Conservation (phyloP, 306 rosid genomes). For the Mimosa pudica region DNA sequence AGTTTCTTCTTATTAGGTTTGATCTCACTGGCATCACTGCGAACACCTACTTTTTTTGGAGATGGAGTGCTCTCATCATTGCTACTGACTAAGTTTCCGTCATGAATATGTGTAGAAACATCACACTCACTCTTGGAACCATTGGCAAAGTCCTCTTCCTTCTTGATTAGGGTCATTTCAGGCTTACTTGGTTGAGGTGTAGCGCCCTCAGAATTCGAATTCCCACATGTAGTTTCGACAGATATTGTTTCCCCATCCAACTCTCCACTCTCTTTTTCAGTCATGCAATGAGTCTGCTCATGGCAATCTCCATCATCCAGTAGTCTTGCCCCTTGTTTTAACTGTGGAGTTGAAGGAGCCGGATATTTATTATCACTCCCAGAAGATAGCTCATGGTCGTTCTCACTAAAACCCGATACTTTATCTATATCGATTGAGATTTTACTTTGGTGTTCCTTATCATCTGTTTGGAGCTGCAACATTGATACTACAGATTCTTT, state of each 20-base stretch:
- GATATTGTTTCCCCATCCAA: slow-evolving; percentile 75
- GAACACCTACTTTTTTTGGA: slow-evolving; percentile 46
- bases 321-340: slow-evolving; percentile 72
- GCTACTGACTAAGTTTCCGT: slow-evolving; percentile 37
- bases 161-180: slow-evolving; percentile 44
- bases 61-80: slow-evolving; percentile 37
- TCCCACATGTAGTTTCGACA: slow-evolving; percentile 68
- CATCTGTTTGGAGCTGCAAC: slow-evolving; percentile 57
- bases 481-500: slow-evolving; percentile 62
- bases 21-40: slow-evolving; percentile 38
- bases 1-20: slow-evolving; percentile 61
- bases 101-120: slow-evolving; percentile 37
- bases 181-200: slow-evolving; percentile 45
- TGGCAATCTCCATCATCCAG: slow-evolving; percentile 88
- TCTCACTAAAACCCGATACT: slow-evolving; percentile 42
- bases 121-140: slow-evolving; percentile 46
- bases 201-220: slow-evolving; percentile 49
- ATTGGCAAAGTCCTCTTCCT: slow-evolving; percentile 58
- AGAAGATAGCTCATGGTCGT: slow-evolving; percentile 52
- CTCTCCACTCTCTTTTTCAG: slow-evolving; percentile 76
- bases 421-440: slow-evolving; percentile 47
- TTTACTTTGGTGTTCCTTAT: slow-evolving; percentile 34
- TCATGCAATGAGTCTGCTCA: slow-evolving; percentile 66
- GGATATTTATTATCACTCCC: slow-evolving; percentile 88
- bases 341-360: slow-evolving; percentile 96